Base-by-base conservation (phyloP, 2,329 filamentous ascomycete genomes). In the Cadophora gregata region DNA sequence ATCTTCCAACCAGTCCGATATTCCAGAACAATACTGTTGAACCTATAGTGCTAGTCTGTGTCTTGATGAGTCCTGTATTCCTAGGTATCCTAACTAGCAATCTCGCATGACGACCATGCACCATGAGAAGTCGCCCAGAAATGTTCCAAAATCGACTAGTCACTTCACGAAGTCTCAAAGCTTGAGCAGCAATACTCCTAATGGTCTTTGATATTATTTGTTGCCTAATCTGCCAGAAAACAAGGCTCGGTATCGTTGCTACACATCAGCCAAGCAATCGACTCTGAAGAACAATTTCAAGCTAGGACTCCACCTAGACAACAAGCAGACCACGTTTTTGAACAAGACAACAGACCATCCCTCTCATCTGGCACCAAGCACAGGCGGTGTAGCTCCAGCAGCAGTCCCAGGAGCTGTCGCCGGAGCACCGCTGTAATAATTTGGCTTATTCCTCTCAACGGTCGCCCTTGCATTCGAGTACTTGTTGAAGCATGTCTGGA, bases 401-500 rank as follows among this genome's bases (percentile, higher is more conserved):
- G 61, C 50, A 48, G 62, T 42, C 47, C 33, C 51, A 1, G 59
- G 14, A 21, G 33, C 29, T 10, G 64, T 33, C 12, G 56, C 16
- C 24, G 63, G 60, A 3, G 8, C 55, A 29, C 62, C 68, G 53
- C 25, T 66, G 63, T 71, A 71, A 36, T 59, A 56, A 64, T 24
- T 61, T n/a, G 70, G 70, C 36, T 68, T 65, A 53, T 72, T 72
- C 60, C 62, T 67, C 58, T 67, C 64, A 7, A 72, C 66, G 14
- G 70, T 70, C 12, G 61, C 67, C 42, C 63, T 69, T 4, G 70
- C 70, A 45, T 56, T 64, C 36, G 56, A 45, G 36, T 62, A 72
- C 53, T 50, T 62, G 21, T 63, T 60, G 14, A 58, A 68, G 16
- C 63, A 66, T 29, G 60, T 64, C 19, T 67, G 62, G 12, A 71